Conservation (phyloP, 2,329 filamentous ascomycete species). For the Colletotrichum paranaense region DNA sequence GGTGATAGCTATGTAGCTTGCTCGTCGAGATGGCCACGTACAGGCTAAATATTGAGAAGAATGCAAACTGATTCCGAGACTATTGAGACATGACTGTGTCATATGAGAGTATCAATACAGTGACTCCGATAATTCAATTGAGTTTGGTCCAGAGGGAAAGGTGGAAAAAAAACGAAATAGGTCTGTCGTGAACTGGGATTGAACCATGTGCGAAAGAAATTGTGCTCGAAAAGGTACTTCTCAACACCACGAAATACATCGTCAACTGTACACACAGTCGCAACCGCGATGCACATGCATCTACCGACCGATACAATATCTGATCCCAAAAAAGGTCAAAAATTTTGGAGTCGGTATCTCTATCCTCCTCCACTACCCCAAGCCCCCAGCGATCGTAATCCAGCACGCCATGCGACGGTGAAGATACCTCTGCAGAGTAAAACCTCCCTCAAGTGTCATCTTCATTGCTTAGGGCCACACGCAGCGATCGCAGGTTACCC, state of each 20-base stretch:
- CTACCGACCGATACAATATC: no score
- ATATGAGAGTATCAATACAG: no score
- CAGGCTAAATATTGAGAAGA: constrained; percentile 25
- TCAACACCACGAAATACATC: not conserved
- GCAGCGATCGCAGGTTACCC: constrained; percentile 75
- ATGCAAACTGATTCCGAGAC: not conserved
- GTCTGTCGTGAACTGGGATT: not conserved
- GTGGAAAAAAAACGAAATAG: not conserved
- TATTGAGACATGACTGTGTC: not conserved
- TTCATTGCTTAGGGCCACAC: constrained; percentile 74
- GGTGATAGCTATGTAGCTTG: constrained; percentile 20
- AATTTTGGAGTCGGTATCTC: constrained; percentile 61
- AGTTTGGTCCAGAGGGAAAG: not conserved
- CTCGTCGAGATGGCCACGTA: constrained; percentile 11
- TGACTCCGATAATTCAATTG: not conserved
- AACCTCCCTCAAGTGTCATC: constrained; percentile 76
- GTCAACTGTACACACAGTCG: not conserved
- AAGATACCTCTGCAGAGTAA: constrained; percentile 79
- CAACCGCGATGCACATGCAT: not conserved
- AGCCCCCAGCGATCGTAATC: constrained; percentile 73
- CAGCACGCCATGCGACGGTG: constrained; percentile 77
- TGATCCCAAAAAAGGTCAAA: not conserved
- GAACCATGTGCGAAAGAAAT: constrained; percentile 22
- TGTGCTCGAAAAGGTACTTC: not conserved
- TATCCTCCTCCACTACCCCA: constrained; percentile 67